Base-by-base conservation (phyloP, 2,329 filamentous ascomycete genomes). In the Sporothrix schenckii region DNA sequence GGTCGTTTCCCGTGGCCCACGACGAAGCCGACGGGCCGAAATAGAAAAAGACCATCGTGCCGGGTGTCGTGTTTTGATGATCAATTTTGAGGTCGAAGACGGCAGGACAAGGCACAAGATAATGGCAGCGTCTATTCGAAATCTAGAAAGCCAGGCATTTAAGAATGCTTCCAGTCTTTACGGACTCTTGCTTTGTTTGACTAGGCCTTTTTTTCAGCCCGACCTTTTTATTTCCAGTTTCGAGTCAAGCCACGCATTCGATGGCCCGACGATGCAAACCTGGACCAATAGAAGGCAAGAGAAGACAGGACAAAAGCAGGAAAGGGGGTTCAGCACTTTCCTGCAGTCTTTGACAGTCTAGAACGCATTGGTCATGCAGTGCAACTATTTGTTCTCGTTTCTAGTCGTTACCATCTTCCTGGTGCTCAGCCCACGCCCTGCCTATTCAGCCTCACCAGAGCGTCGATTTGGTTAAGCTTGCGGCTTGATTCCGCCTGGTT, bases 21-120 rank as follows among this genome's bases (percentile, higher is more conserved):
- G 69, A 70, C 44, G 69, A 68, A 24, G 54, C 54, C 16, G 47
- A 27, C 44, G 54, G 53, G 50, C 69, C 69, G 21, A 70, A 70
- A 58, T 70, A 70, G 49, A 63, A 70, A 50, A 70, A 70, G 6
- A 70, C 69, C 69, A 70, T 70, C 11, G 30, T n/a, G 65, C 9
- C 13, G n/a, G n/a, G 19, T 11, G 41, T n/a, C 13, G 60, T 34
- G 16, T 10, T 2, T 6, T 4, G 39, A 19, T 16, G 27, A 7
- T 39, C n/a, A 50, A 21, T 24, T 65, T 19, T 5, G 10, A 49
- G 14, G 13, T 16, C 2, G 10, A 49, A 47, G 13, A 47, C 10
- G 13, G 2, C 13, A 19, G 9, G n/a, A 19, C 39, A 24, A 16
- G 10, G 44, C 34, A 24, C n/a, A 2, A 14, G 50, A 14, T n/a